These are phyloP conservation scores for Cetraspora pellucida DNA, from an alignment of 192 early-diverging fungal species.

Conservation along the genomic window DNA sequence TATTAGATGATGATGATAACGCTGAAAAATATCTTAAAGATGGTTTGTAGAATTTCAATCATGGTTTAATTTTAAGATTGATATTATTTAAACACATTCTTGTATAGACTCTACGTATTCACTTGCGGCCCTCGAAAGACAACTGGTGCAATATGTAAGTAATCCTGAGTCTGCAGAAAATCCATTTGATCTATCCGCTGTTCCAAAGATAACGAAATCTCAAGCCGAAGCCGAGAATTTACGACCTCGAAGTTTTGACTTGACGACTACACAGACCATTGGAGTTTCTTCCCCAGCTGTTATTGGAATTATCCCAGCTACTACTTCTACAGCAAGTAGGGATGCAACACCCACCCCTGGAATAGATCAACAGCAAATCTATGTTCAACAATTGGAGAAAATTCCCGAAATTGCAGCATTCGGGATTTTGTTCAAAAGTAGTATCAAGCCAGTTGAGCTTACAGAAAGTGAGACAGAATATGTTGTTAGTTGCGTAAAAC, in stretches of 20 bases:
- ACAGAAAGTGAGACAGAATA: slow-evolving; percentile 98
- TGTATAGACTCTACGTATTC: slow-evolving; percentile 80
- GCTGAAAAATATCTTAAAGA: slow-evolving; percentile 77
- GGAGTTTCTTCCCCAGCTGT: slow-evolving; percentile 38
- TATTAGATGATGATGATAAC: slow-evolving; percentile 68
- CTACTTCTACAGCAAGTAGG: slow-evolving; percentile 32
- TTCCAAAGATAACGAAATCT: slow-evolving; percentile 81
- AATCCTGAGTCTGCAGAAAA: slow-evolving; percentile 60
- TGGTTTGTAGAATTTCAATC: slow-evolving; percentile 54
- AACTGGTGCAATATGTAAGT: slow-evolving; percentile 84
- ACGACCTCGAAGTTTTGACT: slow-evolving; percentile 55
- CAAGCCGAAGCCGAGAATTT: slow-evolving; percentile 78
- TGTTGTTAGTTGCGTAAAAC: slow-evolving; percentile 88
- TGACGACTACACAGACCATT: slow-evolving; percentile 38
- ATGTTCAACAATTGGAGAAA: slow-evolving; percentile 74
- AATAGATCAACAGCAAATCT: slow-evolving; percentile 70
- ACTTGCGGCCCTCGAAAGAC: slow-evolving; percentile 81
- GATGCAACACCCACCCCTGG: slow-evolving; percentile 45
- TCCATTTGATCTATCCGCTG: slow-evolving; percentile 75
- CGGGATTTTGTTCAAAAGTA: slow-evolving; percentile 87
- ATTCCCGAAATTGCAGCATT: slow-evolving; percentile 85
- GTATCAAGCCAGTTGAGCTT: slow-evolving; percentile 69
- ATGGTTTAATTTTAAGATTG: background rate
- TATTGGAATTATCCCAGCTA: slow-evolving; percentile 26
- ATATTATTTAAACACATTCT: slow-evolving; percentile 10